phyloP scores from a whole-genome alignment of 73 alveolate species.

The Paramecium sonneborni region DNA sequence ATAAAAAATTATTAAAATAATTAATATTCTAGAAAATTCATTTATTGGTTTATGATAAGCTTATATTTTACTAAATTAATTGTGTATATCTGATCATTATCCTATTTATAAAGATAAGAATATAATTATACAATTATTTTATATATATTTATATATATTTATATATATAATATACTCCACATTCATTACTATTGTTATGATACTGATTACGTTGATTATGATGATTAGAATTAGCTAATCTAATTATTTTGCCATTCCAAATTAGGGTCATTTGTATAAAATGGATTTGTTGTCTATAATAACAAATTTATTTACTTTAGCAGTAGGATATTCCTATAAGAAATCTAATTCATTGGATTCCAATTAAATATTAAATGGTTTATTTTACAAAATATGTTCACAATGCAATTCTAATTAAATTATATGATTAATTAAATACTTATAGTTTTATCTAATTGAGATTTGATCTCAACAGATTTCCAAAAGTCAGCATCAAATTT shows the following conservation, averaged over 20 bases:
- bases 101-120: not conserved
- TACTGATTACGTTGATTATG: not conserved
- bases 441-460: not conserved
- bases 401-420: not conserved
- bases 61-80: not conserved
- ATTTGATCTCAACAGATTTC: not conserved
- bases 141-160: not conserved
- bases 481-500: slow-evolving; percentile 29
- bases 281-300: slow-evolving; percentile 1
- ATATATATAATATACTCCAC: not conserved
- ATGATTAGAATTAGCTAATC: not conserved
- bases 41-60: not conserved
- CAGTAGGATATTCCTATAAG: slow-evolving; percentile 20
- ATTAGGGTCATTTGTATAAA: slow-evolving; percentile 28
- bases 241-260: slow-evolving; percentile 4
- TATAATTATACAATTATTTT: not conserved
- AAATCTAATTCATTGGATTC: slow-evolving; percentile 23
- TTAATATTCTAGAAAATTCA: not conserved
- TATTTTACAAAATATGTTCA: not conserved
- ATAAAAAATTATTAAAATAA: not conserved
- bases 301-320: not conserved
- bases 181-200: not conserved
- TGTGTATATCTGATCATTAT: not conserved
- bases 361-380: not conserved
- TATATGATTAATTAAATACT: not conserved